Conservation (phyloP, 2,329 filamentous ascomycete species). For the Fusarium sarcochroum region DNA sequence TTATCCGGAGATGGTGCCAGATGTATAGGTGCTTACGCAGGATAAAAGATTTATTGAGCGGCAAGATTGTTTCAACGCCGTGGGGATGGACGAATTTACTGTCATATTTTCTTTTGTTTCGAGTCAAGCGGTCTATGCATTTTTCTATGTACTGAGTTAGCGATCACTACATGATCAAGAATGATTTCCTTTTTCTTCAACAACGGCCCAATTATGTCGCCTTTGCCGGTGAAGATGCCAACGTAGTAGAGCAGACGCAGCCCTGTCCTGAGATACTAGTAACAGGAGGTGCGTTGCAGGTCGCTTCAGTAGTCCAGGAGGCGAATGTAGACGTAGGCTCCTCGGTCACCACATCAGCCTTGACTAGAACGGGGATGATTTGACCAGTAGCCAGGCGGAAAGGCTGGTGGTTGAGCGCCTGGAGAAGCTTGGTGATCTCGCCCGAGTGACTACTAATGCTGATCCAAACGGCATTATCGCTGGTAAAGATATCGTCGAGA, state of each 20-base stretch:
- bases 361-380: slow-evolving; percentile 77
- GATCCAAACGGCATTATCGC: slow-evolving; percentile 68
- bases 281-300: slow-evolving; percentile 61
- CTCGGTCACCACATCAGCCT: slow-evolving; percentile 62
- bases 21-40: slow-evolving; percentile 11
- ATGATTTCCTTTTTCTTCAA: slow-evolving; percentile 13
- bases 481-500: slow-evolving; percentile 70
- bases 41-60: slow-evolving; percentile 6
- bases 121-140: slow-evolving; percentile 14
- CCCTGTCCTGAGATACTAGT: slow-evolving; percentile 59
- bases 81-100: slow-evolving; percentile 21
- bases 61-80: slow-evolving; percentile 36
- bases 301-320: slow-evolving; percentile 58
- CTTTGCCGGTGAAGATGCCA: slow-evolving; percentile 38
- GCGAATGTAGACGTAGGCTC: slow-evolving; percentile 48
- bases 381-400: slow-evolving; percentile 77
- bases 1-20: slow-evolving; percentile 34
- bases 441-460: slow-evolving; percentile 73
- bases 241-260: slow-evolving; percentile 56
- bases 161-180: slow-evolving; percentile 19
- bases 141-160: slow-evolving; percentile 30
- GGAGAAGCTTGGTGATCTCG: slow-evolving; percentile 66
- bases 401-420: slow-evolving; percentile 70
- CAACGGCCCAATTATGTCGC: slow-evolving; percentile 8
- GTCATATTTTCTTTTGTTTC: slow-evolving; percentile 24